A percentile compares a stretch with the other conserved stretches of the same genome.
Conservation (phyloP, 108 stramenopile genomes). For the Pseudonitzschia multistriata region DNA sequence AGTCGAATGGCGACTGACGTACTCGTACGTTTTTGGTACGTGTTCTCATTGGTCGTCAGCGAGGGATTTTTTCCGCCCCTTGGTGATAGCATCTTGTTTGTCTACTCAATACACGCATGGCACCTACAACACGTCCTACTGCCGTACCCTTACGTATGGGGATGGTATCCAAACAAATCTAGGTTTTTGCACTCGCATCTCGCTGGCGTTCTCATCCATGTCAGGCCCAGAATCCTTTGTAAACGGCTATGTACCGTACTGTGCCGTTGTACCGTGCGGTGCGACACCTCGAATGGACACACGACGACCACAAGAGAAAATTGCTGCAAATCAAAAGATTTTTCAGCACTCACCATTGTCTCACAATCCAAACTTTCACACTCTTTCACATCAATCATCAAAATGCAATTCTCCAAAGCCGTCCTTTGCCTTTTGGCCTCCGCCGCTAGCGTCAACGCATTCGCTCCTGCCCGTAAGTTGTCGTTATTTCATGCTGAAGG, state of each 20-base stretch:
- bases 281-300: too few species aligned
- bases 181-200: constrained; percentile 2
- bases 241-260: background rate
- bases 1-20: background rate
- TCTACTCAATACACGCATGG: constrained; percentile 1
- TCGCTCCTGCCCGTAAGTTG: constrained; percentile 75
- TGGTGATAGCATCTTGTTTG: background rate
- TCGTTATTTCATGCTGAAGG: background rate
- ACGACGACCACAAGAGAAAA: background rate
- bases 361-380: constrained; percentile 13
- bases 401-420: constrained; percentile 77
- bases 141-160: background rate
- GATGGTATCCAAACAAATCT: background rate
- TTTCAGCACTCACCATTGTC: background rate
- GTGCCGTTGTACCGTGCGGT: background rate
- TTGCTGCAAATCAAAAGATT: background rate
- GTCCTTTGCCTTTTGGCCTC: constrained; percentile 67
- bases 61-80: background rate
- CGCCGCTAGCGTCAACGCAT: constrained; percentile 52
- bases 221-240: constrained; percentile 15
- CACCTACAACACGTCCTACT: background rate
- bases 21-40: constrained; percentile 8
- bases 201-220: constrained; percentile 16
- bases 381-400: constrained; percentile 14
- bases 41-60: constrained; percentile 12